These are phyloP conservation scores for Tubosaeta brunneosetosa DNA, from an alignment of 768 basidiomycete genomes.

Conservation along the genomic window DNA sequence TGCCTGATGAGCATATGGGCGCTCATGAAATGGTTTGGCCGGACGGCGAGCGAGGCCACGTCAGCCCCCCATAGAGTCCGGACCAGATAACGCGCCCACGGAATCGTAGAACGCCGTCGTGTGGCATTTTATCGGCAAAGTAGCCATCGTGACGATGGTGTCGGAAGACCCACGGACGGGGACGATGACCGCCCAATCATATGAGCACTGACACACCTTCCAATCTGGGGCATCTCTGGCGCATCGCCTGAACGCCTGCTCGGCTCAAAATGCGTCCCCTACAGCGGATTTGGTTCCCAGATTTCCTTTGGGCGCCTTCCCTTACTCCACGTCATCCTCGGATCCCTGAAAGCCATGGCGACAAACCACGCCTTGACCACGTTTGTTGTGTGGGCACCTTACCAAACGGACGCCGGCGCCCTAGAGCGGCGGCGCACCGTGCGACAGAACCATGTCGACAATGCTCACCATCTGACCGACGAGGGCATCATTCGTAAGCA, in stretches of 20 bases:
- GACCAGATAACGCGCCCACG: constrained; percentile 36
- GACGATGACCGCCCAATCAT: background rate
- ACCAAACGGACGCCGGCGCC: constrained; percentile 54
- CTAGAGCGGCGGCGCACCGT: constrained; percentile 50
- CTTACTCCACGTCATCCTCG: background rate
- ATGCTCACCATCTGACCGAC: constrained; percentile 31
- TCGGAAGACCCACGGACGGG: background rate
- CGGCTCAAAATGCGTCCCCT: background rate
- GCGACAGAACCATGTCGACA: constrained; percentile 46
- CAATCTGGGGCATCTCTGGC: background rate
- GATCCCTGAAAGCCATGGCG: constrained; percentile 15
- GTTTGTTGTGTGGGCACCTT: constrained; percentile 64
- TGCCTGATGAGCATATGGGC: constrained; percentile 38
- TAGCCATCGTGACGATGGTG: background rate
- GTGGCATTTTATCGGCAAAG: constrained; percentile 1
- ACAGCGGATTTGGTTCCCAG: background rate
- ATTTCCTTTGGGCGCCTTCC: background rate
- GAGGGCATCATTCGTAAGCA: constrained; percentile 50
- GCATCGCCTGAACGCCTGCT: background rate
- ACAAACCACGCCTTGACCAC: constrained; percentile 13
- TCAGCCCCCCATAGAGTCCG: constrained; percentile 43
- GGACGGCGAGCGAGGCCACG: constrained; percentile 42
- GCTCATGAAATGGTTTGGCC: constrained; percentile 46
- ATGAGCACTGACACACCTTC: constrained; percentile 12
- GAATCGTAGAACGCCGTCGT: constrained; percentile 1